Evolutionary conservation across 352 stramenopile species (phyloP).

Genomic region (Phytopythium delawarense): DNA sequence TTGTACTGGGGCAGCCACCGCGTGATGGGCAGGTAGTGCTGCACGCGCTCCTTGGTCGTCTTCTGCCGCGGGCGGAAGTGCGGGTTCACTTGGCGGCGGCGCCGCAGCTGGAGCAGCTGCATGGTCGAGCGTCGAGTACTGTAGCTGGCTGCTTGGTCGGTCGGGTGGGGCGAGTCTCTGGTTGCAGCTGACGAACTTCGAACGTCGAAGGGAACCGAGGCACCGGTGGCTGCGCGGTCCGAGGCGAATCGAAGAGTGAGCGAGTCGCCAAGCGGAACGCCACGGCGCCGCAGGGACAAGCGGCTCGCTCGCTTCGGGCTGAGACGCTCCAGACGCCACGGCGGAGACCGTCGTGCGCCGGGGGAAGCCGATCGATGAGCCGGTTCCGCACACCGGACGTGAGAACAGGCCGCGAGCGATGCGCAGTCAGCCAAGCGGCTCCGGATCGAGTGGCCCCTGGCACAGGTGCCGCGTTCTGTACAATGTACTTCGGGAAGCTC

Average conservation of each 20-base stretch:
- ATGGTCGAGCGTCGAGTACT: neutral
- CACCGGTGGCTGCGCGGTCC: neutral
- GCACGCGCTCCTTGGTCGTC: slow-evolving; percentile 3
- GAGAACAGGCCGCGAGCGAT: neutral
- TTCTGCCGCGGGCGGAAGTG: slow-evolving; percentile 2
- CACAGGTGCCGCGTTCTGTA: neutral
- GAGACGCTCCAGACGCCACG: no score
- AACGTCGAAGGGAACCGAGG: neutral
- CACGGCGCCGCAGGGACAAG: no score
- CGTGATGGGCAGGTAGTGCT: slow-evolving; percentile 28
- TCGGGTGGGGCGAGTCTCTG: neutral
- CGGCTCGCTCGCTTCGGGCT: no score
- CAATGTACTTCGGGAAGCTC: no score
- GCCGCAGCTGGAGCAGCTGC: neutral
- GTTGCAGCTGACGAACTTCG: neutral
- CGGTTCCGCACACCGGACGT: neutral
- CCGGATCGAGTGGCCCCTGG: neutral
- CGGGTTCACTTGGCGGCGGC: neutral
- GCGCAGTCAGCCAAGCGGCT: neutral
- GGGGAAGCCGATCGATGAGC: neutral
- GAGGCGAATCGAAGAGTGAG: slow-evolving; percentile 1
- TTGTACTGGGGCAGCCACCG: slow-evolving; percentile 44
- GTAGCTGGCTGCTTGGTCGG: neutral
- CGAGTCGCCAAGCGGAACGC: neutral
- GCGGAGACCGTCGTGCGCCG: no score